Base-by-base conservation (phyloP, 1,139 yeast genomes). In the Geotrichum histeridarum region DNA sequence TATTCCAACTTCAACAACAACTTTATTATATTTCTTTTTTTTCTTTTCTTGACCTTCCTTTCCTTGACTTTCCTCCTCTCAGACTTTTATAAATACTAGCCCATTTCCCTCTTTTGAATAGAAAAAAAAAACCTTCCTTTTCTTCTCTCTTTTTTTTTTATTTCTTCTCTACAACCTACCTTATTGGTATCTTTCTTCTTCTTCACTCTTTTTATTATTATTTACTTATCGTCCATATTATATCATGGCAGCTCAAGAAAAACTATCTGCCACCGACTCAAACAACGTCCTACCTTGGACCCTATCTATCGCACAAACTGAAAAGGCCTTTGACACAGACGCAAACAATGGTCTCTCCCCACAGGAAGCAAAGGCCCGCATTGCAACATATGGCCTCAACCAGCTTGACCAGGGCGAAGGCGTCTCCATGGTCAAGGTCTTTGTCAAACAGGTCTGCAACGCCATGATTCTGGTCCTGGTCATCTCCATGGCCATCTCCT, bases 401-500 rank as follows among this genome's bases (percentile, higher is more conserved):
- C 73, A 73, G 32, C 73, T 84, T 11, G 90, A 89, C 18, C 84
- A 80, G 42, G 86, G 77, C 47, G 76, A 74, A 39, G 77, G 77
- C 43, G 79, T 84, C 56, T 81, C 87, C n/a, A 68, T 80, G 49
- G 59, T 76, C 36, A 74, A 74, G 57, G 86, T 86, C 49, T 64
- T 86, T 48, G 75, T 86, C 54, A 85, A 84, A 60, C 95, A 86
- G 66, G 74, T 83, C 1, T 83, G 84, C 69, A 86, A 86, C 65
- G 94, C 94, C 49, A 86, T 86, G 94, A 83, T 86, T 46, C 70
- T 86, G 61, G 91, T 86, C 14, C 75, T 86, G 61, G 71, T 85
- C 50, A 83, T 85, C 53, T 83, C 93, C 32, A 82, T 84, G 89
- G 72, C 83, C 42, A 84, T 86, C 53, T 84, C 93, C 1, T 77